These are phyloP conservation scores for Emmonsiellopsis sp. DNA, from an alignment of 2,329 filamentous ascomycete genomes.

Conservation along the genomic window DNA sequence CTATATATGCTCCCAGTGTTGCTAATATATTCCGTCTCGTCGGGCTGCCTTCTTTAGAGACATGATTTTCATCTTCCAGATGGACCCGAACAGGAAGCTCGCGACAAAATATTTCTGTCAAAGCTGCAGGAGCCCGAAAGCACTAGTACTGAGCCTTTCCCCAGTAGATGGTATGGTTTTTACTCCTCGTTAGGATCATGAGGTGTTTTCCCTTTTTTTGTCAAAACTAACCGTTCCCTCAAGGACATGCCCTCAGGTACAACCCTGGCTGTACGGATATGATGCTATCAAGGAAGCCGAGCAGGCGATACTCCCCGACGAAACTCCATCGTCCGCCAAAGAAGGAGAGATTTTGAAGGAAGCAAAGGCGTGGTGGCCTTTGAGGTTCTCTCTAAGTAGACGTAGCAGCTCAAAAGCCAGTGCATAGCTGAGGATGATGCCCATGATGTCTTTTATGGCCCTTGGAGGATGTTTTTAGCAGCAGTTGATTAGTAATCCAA, in stretches of 20 bases:
- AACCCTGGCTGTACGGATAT: conserved; percentile 58
- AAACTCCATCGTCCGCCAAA: too few species aligned
- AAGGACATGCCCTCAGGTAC: conserved; percentile 51
- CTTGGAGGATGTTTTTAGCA: too few species aligned
- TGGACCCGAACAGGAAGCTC: not conserved
- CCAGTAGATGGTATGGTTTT: conserved; percentile 45
- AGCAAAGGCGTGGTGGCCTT: too few species aligned
- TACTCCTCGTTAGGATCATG: not conserved
- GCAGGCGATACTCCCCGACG: conserved; percentile 19
- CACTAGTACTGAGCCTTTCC: conserved; percentile 46
- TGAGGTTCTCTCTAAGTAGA: too few species aligned
- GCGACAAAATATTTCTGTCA: conserved; percentile 26
- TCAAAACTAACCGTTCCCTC: not conserved
- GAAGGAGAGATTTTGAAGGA: too few species aligned
- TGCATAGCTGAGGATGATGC: too few species aligned
- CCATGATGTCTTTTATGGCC: too few species aligned
- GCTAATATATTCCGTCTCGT: not conserved
- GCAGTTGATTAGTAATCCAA: too few species aligned
- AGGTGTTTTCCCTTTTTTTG: not conserved
- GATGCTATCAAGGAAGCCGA: conserved; percentile 51
- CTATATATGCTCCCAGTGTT: conserved; percentile 14
- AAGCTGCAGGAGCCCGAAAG: conserved; percentile 47
- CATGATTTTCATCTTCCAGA: conserved; percentile 38
- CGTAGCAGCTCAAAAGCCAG: too few species aligned
- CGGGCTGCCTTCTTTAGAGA: conserved; percentile 22